Evolutionary conservation across 2,329 filamentous ascomycete genomes (phyloP).

Genomic region (Penicillium thymicola): DNA sequence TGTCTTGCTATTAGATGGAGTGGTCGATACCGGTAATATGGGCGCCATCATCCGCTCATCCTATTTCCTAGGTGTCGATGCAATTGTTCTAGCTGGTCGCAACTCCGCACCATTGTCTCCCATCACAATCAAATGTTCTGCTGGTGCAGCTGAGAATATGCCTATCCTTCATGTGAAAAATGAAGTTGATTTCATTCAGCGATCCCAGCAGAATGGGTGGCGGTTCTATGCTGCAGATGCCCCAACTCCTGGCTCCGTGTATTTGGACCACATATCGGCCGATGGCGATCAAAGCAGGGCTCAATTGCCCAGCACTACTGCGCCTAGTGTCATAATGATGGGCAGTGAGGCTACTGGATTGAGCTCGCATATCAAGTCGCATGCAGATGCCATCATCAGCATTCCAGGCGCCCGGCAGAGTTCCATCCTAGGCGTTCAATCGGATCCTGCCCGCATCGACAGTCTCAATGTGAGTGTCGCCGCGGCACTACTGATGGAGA

Average conservation of each 20-base stretch:
- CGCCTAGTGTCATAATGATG: conserved; percentile 75
- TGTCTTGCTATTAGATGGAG: conserved; percentile 44
- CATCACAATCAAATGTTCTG: conserved; percentile 79
- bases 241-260: conserved; percentile 31
- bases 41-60: conserved; percentile 86
- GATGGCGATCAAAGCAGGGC: conserved; percentile 37
- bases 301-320: conserved; percentile 46
- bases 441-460: conserved; percentile 61
- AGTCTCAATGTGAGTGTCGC: conserved; percentile 94
- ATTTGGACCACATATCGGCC: conserved; percentile 17
- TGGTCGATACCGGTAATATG: conserved; percentile 81
- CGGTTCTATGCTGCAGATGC: conserved; percentile 71
- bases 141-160: conserved; percentile 80
- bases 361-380: conserved; percentile 59
- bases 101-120: conserved; percentile 72
- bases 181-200: conserved; percentile 65
- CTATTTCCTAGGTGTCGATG: conserved; percentile 85
- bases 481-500: conserved; percentile 63
- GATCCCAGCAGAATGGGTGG: conserved; percentile 72
- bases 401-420: conserved; percentile 56
- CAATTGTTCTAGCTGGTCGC: conserved; percentile 70
- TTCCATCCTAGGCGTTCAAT: conserved; percentile 34
- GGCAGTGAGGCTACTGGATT: conserved; percentile 79
- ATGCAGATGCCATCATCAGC: conserved; percentile 62
- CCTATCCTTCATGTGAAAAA: conserved; percentile 68